These are phyloP conservation scores for Schizochytrium sp. DNA, from an alignment of 108 stramenopile species.

Conservation along the genomic window DNA sequence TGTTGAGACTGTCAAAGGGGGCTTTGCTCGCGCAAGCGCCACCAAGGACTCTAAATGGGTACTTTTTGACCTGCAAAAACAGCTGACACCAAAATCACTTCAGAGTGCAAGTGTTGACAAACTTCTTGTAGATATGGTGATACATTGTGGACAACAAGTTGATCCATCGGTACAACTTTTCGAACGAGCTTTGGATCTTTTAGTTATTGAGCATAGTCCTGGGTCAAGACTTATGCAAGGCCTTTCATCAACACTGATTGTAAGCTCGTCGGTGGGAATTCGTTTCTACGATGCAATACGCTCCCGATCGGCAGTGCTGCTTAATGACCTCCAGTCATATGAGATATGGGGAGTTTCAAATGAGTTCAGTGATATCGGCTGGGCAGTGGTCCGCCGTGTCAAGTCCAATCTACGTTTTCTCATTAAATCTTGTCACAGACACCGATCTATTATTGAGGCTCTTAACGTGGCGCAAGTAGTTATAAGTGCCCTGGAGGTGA, in stretches of 20 bases:
- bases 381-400: neutral
- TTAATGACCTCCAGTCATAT: conserved; percentile 39
- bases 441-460: neutral
- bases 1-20: neutral
- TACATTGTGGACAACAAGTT: conserved; percentile 19
- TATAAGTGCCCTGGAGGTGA: neutral
- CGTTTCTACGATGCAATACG: conserved; percentile 14
- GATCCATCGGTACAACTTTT: conserved; percentile 53
- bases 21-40: neutral
- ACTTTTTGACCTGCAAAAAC: conserved; percentile 31
- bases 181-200: conserved; percentile 26
- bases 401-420: neutral
- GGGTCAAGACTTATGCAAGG: conserved; percentile 34
- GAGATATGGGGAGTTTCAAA: conserved; percentile 32
- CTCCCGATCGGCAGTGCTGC: neutral
- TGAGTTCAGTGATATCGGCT: neutral
- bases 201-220: conserved; percentile 19
- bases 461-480: conserved; percentile 45
- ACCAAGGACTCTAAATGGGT: neutral
- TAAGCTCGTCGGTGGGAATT: neutral
- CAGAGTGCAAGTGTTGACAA: neutral
- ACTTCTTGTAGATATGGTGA: conserved; percentile 42
- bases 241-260: neutral
- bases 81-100: conserved; percentile 10
- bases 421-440: neutral